phyloP scores from a whole-genome alignment of 805 yeast genomes.

The Clavispora vitiphila region DNA sequence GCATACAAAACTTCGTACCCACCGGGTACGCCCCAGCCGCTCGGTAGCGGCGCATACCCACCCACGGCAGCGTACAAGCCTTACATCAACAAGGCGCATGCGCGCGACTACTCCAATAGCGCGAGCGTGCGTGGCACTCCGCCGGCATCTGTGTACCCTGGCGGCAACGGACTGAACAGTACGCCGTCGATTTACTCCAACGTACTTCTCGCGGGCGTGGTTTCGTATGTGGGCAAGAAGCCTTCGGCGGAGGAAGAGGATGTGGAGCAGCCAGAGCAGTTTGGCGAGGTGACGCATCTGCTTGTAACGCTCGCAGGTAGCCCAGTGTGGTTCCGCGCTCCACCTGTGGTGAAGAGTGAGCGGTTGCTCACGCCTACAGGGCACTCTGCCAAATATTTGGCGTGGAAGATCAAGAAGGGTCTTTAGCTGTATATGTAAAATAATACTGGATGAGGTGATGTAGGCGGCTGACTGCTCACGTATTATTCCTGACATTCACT shows the following conservation, averaged over 20 bases:
- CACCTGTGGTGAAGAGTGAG: constrained; percentile 44
- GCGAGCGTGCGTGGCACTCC: constrained; percentile 9
- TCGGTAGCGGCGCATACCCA: not conserved
- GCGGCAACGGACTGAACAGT: constrained; percentile 20
- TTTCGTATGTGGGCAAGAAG: constrained; percentile 25
- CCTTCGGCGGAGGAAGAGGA: constrained; percentile 2
- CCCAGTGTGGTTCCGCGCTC: constrained; percentile 61
- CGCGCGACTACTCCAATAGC: constrained; percentile 1
- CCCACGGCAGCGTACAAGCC: constrained; percentile 3
- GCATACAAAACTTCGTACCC: constrained; percentile 1
- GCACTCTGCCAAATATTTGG: constrained; percentile 70
- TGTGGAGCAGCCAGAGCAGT: constrained; percentile 2
- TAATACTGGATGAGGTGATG: no score
- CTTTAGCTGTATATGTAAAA: not conserved
- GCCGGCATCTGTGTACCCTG: constrained; percentile 6
- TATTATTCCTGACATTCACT: no score
- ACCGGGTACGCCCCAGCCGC: not conserved
- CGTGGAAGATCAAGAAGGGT: constrained; percentile 23
- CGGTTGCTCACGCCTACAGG: constrained; percentile 44
- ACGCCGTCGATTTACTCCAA: constrained; percentile 32
- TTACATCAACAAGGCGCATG: not conserved
- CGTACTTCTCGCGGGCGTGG: constrained; percentile 34
- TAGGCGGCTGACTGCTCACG: no score
- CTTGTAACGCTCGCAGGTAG: constrained; percentile 9
- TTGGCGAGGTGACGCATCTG: constrained; percentile 9